A percentile compares a stretch with the other conserved stretches of the same genome.
Evolutionary conservation across 306 rosid species (phyloP).

Genomic region (Alnus glutinosa): DNA sequence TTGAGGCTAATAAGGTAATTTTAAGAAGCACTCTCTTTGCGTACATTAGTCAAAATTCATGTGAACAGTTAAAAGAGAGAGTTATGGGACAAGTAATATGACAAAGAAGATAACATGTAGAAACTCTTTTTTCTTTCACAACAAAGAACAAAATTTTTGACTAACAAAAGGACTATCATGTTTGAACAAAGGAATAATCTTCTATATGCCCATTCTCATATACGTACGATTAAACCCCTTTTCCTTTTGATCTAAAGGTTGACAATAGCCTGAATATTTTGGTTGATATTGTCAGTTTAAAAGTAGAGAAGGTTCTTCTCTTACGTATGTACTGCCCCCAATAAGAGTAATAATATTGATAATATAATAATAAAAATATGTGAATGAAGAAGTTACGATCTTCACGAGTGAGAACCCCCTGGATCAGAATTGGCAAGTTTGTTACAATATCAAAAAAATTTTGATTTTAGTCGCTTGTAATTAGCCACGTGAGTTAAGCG

Average conservation of each 20-base stretch:
- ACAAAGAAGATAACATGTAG: not conserved
- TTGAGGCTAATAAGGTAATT: no score
- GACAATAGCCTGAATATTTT: not conserved
- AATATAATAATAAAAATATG: not conserved
- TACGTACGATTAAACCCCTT: not conserved
- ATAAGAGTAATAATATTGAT: not conserved
- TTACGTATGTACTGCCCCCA: not conserved
- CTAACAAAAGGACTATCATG: not conserved
- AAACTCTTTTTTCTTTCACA: no score
- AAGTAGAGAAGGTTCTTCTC: not conserved
- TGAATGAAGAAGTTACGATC: conserved; percentile 23
- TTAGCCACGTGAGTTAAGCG: no score
- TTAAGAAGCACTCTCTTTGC: no score
- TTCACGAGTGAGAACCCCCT: conserved; percentile 34
- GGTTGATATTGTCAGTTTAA: not conserved
- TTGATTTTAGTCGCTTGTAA: no score
- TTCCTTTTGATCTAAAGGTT: not conserved
- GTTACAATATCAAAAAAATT: not conserved
- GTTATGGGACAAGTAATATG: not conserved
- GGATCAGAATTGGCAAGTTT: conserved; percentile 32
- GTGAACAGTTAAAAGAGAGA: not conserved
- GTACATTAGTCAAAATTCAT: not conserved
- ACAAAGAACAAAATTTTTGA: not conserved
- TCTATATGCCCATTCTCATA: not conserved
- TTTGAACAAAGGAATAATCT: not conserved